These are phyloP conservation scores for Chloropicon primus DNA, from an alignment of 139 green algal species.

Conservation along the genomic window DNA sequence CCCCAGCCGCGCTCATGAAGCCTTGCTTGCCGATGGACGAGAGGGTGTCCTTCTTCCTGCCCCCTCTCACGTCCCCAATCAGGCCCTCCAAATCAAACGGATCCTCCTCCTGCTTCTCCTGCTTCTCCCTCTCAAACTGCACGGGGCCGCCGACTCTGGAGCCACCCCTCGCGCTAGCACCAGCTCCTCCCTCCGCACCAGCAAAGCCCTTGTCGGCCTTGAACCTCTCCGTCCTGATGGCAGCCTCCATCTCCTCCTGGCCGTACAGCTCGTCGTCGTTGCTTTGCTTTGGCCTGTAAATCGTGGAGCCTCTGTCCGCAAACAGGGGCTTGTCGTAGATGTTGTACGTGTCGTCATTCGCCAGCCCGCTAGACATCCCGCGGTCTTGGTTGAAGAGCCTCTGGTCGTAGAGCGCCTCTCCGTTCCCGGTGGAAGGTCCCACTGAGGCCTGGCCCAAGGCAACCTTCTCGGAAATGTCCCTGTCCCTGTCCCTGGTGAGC, in stretches of 20 bases:
- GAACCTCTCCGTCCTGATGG: slow-evolving; percentile 56
- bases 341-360: slow-evolving; percentile 78
- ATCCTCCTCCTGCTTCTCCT: too few species aligned
- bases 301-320: slow-evolving; percentile 37
- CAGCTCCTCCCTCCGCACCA: slow-evolving; percentile 35
- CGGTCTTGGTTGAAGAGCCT: slow-evolving; percentile 94
- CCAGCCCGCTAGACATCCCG: slow-evolving; percentile 68
- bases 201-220: slow-evolving; percentile 80
- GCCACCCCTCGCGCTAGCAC: slow-evolving; percentile 2
- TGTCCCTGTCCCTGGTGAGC: slow-evolving; percentile 81
- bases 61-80: slow-evolving; percentile 43
- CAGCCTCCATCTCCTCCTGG: slow-evolving; percentile 18
- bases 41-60: slow-evolving; percentile 37
- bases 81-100: slow-evolving; percentile 91
- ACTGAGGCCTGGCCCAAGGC: slow-evolving; percentile 48
- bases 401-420: slow-evolving; percentile 91
- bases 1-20: slow-evolving; percentile 43
- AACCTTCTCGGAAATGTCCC: slow-evolving; percentile 84
- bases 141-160: slow-evolving; percentile 28
- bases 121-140: slow-evolving; percentile 86
- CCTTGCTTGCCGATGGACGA: slow-evolving; percentile 45
- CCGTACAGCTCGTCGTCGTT: slow-evolving; percentile 28
- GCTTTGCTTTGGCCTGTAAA: slow-evolving; percentile 4
- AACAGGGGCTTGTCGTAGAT: slow-evolving; percentile 95
- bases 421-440: slow-evolving; percentile 20